Evolutionary conservation across 148 eudicot species (phyloP).

Genomic region (Fagopyrum homotropicum): DNA sequence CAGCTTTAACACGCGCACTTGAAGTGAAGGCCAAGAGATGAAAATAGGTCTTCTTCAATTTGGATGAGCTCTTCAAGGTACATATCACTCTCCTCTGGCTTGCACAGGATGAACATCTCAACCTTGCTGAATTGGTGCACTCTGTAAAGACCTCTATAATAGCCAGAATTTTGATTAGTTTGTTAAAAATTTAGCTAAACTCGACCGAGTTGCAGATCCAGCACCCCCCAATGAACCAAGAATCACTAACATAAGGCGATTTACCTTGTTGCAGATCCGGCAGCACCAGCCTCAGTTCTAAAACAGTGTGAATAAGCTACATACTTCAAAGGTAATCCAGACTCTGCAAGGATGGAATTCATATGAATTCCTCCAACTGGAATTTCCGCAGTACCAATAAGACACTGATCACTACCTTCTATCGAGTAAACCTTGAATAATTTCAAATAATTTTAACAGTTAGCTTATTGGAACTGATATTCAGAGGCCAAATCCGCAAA

Average conservation of each 20-base stretch:
- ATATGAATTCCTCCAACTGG: conserved; percentile 87
- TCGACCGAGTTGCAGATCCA: background rate
- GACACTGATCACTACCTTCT: conserved; percentile 81
- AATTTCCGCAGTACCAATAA: conserved; percentile 87
- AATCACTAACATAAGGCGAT: background rate
- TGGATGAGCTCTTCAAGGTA: conserved; percentile 74
- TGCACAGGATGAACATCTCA: conserved; percentile 88
- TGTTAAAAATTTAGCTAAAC: background rate
- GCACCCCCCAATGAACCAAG: no score
- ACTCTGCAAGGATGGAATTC: conserved; percentile 74
- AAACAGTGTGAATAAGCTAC: conserved; percentile 93
- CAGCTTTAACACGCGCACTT: conserved; percentile 37
- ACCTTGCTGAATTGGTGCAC: conserved; percentile 95
- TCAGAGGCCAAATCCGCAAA: background rate
- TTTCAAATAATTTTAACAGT: conserved; percentile 5
- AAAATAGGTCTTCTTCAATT: conserved; percentile 80
- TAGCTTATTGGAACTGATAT: background rate
- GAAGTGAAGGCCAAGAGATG: conserved; percentile 77
- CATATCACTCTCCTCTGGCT: conserved; percentile 71
- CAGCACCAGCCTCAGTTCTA: conserved; percentile 98
- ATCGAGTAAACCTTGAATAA: conserved; percentile 65
- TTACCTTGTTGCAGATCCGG: conserved; percentile 87
- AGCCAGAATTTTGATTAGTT: conserved; percentile 20
- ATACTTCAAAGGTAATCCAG: conserved; percentile 70
- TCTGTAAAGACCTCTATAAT: conserved; percentile 74